These are phyloP conservation scores for Magnusiomyces clavatus DNA, from an alignment of 1,139 yeast species.

Conservation along the genomic window DNA sequence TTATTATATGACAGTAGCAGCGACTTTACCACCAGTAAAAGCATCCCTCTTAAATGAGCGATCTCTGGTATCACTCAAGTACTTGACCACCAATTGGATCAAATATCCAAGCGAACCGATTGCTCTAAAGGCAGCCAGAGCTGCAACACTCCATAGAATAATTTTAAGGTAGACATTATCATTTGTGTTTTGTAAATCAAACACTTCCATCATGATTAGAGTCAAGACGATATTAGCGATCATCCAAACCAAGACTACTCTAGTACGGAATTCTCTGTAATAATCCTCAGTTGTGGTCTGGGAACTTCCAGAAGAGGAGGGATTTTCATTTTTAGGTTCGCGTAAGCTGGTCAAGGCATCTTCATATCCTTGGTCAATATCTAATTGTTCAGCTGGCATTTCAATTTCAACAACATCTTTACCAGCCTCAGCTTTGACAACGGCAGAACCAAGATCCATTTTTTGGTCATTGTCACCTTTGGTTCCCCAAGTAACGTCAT, in stretches of 20 bases:
- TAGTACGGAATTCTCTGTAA: constrained; percentile 87
- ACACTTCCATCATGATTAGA: constrained; percentile 81
- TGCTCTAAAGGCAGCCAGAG: constrained; percentile 70
- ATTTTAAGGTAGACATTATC: constrained; percentile 73
- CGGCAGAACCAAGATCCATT: constrained; percentile 59
- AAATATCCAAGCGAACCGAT: constrained; percentile 68
- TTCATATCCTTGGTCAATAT: constrained; percentile 80
- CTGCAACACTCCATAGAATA: constrained; percentile 87
- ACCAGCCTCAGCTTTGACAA: constrained; percentile 47
- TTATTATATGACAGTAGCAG: too few species aligned
- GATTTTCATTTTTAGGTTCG: constrained; percentile 34
- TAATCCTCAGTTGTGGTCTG: constrained; percentile 69
- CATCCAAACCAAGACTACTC: constrained; percentile 92
- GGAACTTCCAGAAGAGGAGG: constrained; percentile 43
- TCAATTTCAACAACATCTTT: constrained; percentile 67
- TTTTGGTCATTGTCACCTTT: constrained; percentile 80
- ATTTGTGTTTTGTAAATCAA: constrained; percentile 52
- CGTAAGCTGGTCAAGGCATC: constrained; percentile 68
- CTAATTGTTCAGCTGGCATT: constrained; percentile 82
- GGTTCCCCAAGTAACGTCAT: constrained; percentile 97
- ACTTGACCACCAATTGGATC: constrained; percentile 35
- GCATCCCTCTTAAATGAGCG: constrained; percentile 20
- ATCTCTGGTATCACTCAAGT: constrained; percentile 24
- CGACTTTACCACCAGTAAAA: constrained; percentile 17
- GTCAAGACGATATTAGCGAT: constrained; percentile 68